Percentiles rank a stretch among this genome's conserved stretches.
Conservation (phyloP, 768 basidiomycete genomes). For the Filobasidium wieringae region DNA sequence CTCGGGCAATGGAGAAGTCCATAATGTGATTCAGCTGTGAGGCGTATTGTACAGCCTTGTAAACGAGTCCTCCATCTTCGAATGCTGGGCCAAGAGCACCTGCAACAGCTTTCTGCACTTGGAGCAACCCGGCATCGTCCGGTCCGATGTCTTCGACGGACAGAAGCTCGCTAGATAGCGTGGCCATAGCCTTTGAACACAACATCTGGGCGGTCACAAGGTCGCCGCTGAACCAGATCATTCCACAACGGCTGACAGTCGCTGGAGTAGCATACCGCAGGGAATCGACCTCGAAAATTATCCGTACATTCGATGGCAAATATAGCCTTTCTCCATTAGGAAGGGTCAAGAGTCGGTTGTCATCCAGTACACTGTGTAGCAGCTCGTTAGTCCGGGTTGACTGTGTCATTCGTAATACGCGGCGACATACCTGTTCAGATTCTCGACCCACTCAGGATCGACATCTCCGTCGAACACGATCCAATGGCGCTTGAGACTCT, state of each 20-base stretch:
- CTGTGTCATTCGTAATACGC: not conserved
- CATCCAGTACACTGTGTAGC: conserved; percentile 73
- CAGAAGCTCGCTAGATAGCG: conserved; percentile 59
- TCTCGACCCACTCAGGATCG: conserved; percentile 99
- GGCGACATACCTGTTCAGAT: conserved; percentile 77
- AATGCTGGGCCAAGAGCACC: conserved; percentile 45
- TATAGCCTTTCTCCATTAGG: conserved; percentile 98
- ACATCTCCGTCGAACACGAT: conserved; percentile 99
- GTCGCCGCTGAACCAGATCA: conserved; percentile 99
- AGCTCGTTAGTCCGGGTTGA: not conserved
- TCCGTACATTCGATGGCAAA: conserved; percentile 88
- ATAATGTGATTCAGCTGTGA: conserved; percentile 91
- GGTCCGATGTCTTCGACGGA: too few species aligned
- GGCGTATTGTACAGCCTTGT: conserved; percentile 63
- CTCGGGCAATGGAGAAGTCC: conserved; percentile 88
- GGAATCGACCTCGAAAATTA: conserved; percentile 99
- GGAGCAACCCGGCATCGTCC: conserved; percentile 44
- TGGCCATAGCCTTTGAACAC: conserved; percentile 73
- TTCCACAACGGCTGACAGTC: conserved; percentile 98
- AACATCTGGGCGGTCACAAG: conserved; percentile 85
- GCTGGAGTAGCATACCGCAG: conserved; percentile 92
- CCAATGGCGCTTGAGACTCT: conserved; percentile 93
- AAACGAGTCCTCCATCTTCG: conserved; percentile 66
- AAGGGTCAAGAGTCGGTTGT: conserved; percentile 91
- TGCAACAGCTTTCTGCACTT: conserved; percentile 24